Percentiles rank a stretch among this genome's conserved stretches.
Evolutionary conservation across 495 filamentous ascomycete genomes (phyloP).

Genomic region (Trichoderma parareesei): DNA sequence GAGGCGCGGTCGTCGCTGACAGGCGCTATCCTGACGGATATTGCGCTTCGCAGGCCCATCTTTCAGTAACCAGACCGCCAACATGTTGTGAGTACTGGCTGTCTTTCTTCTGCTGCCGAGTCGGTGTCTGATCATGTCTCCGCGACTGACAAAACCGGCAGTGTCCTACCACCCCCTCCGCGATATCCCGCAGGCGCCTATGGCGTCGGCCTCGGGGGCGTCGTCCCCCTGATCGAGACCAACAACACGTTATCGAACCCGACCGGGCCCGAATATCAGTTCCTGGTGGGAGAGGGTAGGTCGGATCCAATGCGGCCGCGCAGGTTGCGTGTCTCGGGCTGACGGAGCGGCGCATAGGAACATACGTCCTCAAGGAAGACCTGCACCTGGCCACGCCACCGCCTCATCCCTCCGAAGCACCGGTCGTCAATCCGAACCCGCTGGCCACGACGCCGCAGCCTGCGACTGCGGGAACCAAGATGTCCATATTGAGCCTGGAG

Average conservation of each 20-base stretch:
- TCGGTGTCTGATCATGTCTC: not conserved
- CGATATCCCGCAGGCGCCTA: slow-evolving; percentile 60
- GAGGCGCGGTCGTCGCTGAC: not conserved
- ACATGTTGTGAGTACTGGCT: slow-evolving; percentile 13
- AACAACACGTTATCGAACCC: slow-evolving; percentile 81
- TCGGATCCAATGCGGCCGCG: not conserved
- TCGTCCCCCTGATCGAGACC: slow-evolving; percentile 73
- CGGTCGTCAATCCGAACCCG: slow-evolving; percentile 76
- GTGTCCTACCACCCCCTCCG: slow-evolving; percentile 77
- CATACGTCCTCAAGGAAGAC: slow-evolving; percentile 81
- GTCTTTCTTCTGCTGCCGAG: not conserved
- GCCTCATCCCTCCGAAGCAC: slow-evolving; percentile 88
- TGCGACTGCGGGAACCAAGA: slow-evolving; percentile 75
- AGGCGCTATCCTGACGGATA: not conserved
- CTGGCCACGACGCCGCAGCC: slow-evolving; percentile 75
- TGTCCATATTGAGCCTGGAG: slow-evolving; percentile 67
- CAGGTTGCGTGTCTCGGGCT: slow-evolving; percentile 14
- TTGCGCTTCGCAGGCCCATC: not conserved
- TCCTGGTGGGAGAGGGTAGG: slow-evolving; percentile 88
- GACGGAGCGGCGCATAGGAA: slow-evolving; percentile 46
- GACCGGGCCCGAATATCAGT: slow-evolving; percentile 66
- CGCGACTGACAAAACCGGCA: slow-evolving; percentile 23
- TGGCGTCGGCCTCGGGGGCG: slow-evolving; percentile 27
- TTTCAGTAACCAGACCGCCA: slow-evolving; percentile 2
- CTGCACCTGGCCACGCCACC: slow-evolving; percentile 89